Percentiles rank a stretch among this genome's conserved stretches.
Conservation (phyloP, 805 yeast species). For the Schwanniomyces occidentalis region DNA sequence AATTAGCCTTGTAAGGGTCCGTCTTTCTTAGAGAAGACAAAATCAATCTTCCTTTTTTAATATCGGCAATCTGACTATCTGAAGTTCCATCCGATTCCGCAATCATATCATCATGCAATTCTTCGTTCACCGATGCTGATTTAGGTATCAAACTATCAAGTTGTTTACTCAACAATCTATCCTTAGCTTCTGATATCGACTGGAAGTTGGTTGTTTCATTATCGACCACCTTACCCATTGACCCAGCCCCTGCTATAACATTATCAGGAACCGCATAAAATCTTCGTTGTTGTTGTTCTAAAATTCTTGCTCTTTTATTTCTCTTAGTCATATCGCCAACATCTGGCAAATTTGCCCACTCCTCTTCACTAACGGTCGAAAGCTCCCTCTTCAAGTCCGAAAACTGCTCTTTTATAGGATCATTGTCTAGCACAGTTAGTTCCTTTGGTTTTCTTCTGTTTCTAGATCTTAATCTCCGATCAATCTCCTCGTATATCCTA, state of each 20-base stretch:
- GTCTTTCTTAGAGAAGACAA: slow-evolving; percentile 68
- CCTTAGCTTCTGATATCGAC: slow-evolving; percentile 63
- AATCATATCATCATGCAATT: slow-evolving; percentile 36
- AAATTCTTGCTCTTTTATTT: slow-evolving; percentile 69
- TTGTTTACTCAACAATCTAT: slow-evolving; percentile 54
- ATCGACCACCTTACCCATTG: slow-evolving; percentile 11
- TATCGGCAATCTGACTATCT: slow-evolving; percentile 50
- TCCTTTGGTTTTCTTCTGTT: slow-evolving; percentile 23
- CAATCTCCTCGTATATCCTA: slow-evolving; percentile 64
- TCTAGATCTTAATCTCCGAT: slow-evolving; percentile 44
- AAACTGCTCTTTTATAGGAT: slow-evolving; percentile 44
- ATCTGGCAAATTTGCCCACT: slow-evolving; percentile 86
- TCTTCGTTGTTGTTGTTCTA: slow-evolving; percentile 62
- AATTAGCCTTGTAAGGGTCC: slow-evolving; percentile 70
- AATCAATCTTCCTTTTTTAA: slow-evolving; percentile 56
- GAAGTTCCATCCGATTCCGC: slow-evolving; percentile 9
- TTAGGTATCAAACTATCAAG: slow-evolving; percentile 40
- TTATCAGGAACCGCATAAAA: slow-evolving; percentile 84
- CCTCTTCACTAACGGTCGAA: slow-evolving; percentile 56
- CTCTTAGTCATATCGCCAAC: slow-evolving; percentile 82
- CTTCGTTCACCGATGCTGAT: slow-evolving; percentile 17
- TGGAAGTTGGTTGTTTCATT: slow-evolving; percentile 44
- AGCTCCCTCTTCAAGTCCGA: slow-evolving; percentile 67
- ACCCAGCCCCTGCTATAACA: slow-evolving; percentile 39
- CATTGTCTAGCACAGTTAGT: slow-evolving; percentile 9